These are phyloP conservation scores for Solanum infundibuliforme DNA, from an alignment of 257 asterid genomes.

Conservation along the genomic window DNA sequence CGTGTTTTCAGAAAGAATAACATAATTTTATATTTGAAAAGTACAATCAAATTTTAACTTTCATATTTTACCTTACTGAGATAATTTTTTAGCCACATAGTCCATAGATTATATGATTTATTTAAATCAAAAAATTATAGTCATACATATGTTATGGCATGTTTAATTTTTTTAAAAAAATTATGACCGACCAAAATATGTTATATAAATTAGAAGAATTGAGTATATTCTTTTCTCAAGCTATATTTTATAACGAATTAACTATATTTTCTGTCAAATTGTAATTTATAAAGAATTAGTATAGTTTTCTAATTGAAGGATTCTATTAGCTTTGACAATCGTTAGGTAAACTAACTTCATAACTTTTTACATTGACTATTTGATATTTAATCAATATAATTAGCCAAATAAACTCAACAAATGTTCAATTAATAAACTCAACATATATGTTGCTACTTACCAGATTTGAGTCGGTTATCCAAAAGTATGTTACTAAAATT, in stretches of 20 bases:
- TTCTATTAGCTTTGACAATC: not conserved
- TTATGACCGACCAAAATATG: not conserved
- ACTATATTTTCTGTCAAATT: not conserved
- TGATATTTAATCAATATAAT: not conserved
- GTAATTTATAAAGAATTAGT: not conserved
- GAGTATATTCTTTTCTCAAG: not conserved
- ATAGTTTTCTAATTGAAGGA: not conserved
- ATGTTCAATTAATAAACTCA: not conserved
- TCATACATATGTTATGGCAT: too few relatives aligned
- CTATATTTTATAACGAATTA: not conserved
- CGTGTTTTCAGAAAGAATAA: not conserved
- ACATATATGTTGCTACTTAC: too few relatives aligned
- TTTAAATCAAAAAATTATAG: not conserved
- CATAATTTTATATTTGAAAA: not conserved
- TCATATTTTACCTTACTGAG: too few relatives aligned
- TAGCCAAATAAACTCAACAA: not conserved
- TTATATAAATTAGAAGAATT: not conserved
- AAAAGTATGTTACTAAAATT: too few relatives aligned
- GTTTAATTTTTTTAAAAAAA: accelerated
- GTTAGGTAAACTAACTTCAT: not conserved
- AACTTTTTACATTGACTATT: not conserved
- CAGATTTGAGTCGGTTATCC: too few relatives aligned
- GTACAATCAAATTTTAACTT: not conserved
- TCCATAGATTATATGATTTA: not conserved
- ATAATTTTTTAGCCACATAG: not conserved